A percentile compares a stretch with the other conserved stretches of the same genome.
Evolutionary conservation across 1,139 yeast species (phyloP).

Genomic region (Meyerozyma sp.): DNA sequence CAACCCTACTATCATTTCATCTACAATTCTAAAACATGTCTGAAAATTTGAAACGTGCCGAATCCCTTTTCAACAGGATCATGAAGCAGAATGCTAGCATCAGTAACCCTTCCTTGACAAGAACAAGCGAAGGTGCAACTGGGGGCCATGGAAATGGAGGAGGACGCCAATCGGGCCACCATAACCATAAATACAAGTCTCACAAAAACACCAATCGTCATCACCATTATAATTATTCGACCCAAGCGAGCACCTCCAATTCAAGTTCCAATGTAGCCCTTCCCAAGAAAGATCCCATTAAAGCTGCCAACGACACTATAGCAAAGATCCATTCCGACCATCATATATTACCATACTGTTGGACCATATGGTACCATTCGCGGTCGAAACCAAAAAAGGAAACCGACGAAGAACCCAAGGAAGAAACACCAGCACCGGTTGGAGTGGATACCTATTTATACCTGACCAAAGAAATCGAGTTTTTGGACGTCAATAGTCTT

Average conservation of each 20-base stretch:
- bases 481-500: conserved; percentile 16
- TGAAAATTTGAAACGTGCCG: conserved; percentile 46
- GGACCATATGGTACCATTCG: conserved; percentile 48
- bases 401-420: conserved; percentile 8
- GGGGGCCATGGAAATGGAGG: conserved; percentile 5
- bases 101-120: conserved; percentile 2
- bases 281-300: conserved; percentile 33
- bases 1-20: neutral
- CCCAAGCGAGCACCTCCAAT: conserved; percentile 6
- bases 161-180: conserved; percentile 3
- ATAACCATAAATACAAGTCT: conserved; percentile 6
- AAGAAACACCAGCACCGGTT: conserved; percentile 12
- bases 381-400: conserved; percentile 21
- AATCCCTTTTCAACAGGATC: conserved; percentile 43
- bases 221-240: conserved; percentile 6
- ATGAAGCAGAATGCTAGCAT: conserved; percentile 33
- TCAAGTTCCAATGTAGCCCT: conserved; percentile 15
- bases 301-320: conserved; percentile 30
- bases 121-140: neutral
- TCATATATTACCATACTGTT: conserved; percentile 42
- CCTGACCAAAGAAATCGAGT: conserved; percentile 36
- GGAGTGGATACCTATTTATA: conserved; percentile 39
- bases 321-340: conserved; percentile 23
- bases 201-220: conserved; percentile 6
- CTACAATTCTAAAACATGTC: conserved; percentile 24